Base-by-base conservation (phyloP, 2,329 filamentous ascomycete species). In the Aspergillus latus region DNA sequence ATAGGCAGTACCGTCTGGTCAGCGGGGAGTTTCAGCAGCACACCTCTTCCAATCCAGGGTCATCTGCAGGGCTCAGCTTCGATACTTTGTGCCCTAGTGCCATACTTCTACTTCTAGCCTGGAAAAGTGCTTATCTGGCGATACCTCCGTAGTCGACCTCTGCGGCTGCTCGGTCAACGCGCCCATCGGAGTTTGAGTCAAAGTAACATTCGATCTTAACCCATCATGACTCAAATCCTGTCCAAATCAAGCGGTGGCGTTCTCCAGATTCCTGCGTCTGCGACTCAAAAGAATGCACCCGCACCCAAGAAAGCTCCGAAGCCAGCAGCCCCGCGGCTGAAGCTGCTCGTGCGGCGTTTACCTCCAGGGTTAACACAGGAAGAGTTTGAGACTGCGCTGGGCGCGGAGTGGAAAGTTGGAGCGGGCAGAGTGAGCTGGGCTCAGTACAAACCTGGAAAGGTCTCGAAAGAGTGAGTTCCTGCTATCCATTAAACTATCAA, bases 371-470 rank as follows among this genome's bases (percentile, higher is more conserved):
- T 99, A 71, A 95, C 89, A 0, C 84, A 90, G 67, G 74, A 81
- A 0, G 94, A 99, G 67, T 93, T 95, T 61, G 80, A 86, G 65
- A 73, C 77, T 11, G 81, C 86, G 7, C 72, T 97, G 10, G 92
- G 92, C 3, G 82, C 87, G 1, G 88, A 92, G 48, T 97, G 93
- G 93, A 89, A 86, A 66, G 66, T 83, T 3, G 89, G 89, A n/a
- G 84, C 83, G 47, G 91, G 90, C 32, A 94, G 87, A 69, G 85
- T 95, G 10, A 92, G 96, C 71, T 97, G 90, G 90, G 80, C 89
- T 62, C 82, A 82, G 48, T 99, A 84, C 71, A 82, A 82, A 56
- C 76, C 81, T 54, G 88, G 88, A 63, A 96, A 96, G 70, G 80
- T 93, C 44, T 92, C 92, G 1, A 88, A 86, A 69, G 90, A 96